These are phyloP conservation scores for Waltergamsia citrina DNA, from an alignment of 2,329 filamentous ascomycete genomes.

Conservation along the genomic window DNA sequence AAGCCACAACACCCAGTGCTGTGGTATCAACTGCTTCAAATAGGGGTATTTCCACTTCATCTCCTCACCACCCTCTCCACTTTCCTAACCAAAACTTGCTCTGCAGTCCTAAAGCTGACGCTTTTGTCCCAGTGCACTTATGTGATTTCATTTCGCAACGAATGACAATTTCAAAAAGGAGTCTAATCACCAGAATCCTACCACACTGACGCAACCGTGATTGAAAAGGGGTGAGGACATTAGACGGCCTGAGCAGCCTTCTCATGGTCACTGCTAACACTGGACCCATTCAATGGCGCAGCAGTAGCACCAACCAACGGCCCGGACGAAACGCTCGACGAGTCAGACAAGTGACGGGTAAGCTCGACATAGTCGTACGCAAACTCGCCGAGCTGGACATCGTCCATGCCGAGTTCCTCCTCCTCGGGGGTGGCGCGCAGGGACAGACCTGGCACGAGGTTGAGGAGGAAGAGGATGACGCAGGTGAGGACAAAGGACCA, in stretches of 20 bases:
- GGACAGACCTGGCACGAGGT: constrained; percentile 60
- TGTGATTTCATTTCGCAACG: too few species aligned
- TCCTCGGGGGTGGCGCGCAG: constrained; percentile 58
- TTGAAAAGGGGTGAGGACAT: neutral
- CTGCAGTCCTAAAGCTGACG: too few species aligned
- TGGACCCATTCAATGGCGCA: neutral
- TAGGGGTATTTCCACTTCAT: too few species aligned
- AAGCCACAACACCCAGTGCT: too few species aligned
- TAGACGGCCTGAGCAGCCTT: constrained; percentile 1
- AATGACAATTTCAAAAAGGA: too few species aligned
- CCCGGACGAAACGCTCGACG: constrained; percentile 4
- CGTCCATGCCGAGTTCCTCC: constrained; percentile 62
- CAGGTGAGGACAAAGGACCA: constrained; percentile 62
- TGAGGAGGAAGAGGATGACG: constrained; percentile 61
- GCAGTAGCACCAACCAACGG: neutral
- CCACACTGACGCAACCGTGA: neutral
- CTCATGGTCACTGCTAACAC: constrained; percentile 1
- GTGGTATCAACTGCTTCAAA: too few species aligned
- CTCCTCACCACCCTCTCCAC: too few species aligned
- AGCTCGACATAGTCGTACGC: constrained; percentile 77
- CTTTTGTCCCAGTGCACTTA: too few species aligned
- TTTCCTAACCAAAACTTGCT: too few species aligned
- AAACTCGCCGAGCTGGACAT: constrained; percentile 72
- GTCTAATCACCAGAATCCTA: too few species aligned
- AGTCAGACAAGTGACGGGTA: constrained; percentile 48